Evolutionary conservation across 139 green algal species (phyloP), one percentile per base, ranked within the genome.

Genomic region (Haematococcus sp.): DNA sequence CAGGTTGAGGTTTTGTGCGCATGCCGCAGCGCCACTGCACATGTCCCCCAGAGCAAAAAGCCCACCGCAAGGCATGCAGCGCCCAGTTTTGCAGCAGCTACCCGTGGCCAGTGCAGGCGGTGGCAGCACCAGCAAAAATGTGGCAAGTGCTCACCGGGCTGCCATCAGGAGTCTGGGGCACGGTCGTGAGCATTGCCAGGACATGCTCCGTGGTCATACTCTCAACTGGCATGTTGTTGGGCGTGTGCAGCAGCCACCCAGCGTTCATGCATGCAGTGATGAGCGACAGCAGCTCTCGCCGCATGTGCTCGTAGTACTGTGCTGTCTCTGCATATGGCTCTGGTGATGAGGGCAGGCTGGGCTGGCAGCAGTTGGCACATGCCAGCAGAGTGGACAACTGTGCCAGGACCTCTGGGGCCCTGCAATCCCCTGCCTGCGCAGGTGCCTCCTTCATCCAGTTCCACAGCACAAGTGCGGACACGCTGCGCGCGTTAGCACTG

Each of bases 271-370:
- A 82, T 7, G 73, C 78, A 11, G 71, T 49, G 40, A 90, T 61
- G 0, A 93, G 70, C 2, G 74, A 76, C 3, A 81, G 23, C 17
- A 89, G 65, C 79, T 96, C 90, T 3, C 71, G 69, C 31, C 83
- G 81, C 77, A 96, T 83, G 43, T 88, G 87, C 0, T 3, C 59
- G n/a, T 88, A 78, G 63, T 70, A 79, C 1, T 49, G n/a, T 1
- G 31, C 5, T 28, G 73, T 32, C 73, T 79, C 44, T 34, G 64
- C 22, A 27, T 63, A 73, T 9, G 44, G 67, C 2, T 63, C 40
- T 22, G 35, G 22, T 25, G 22, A 44, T 2, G 20, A 23, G 5
- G 67, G 67, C 27, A 51, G 28, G 49, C 49, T 64, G 28, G 40
- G 40, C 40, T 49, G 40, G 40, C 40, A 49, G 11, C 40, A 49